These are phyloP conservation scores for Sesbania bispinosa DNA, from an alignment of 306 rosid genomes.

Conservation along the genomic window DNA sequence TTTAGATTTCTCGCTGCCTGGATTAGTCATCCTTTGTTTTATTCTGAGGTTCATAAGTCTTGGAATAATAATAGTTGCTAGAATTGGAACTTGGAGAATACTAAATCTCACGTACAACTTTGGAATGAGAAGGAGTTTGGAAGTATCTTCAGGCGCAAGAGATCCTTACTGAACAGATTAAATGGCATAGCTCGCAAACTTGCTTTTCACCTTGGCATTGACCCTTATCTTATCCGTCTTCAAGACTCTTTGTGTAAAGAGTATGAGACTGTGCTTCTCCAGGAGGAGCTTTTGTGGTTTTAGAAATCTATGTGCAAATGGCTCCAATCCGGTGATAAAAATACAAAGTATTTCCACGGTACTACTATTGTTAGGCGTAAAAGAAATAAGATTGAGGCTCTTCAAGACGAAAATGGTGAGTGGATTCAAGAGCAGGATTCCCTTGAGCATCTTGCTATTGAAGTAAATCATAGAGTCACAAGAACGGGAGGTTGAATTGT, in stretches of 20 bases:
- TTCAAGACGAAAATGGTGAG: neutral
- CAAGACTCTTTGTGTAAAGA: neutral
- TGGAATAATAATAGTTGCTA: no score
- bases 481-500: no score
- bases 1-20: no score
- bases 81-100: no score
- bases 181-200: no score
- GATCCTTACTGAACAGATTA: no score
- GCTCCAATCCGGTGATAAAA: neutral
- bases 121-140: no score
- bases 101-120: accelerated
- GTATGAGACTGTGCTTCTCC: neutral
- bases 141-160: no score
- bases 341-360: neutral
- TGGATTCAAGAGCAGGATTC: neutral
- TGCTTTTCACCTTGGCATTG: no score
- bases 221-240: no score
- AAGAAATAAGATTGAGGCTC: neutral
- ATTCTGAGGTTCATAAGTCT: accelerated
- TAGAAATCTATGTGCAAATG: neutral
- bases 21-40: no score
- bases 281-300: neutral
- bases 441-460: neutral
- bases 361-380: neutral
- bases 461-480: no score